These are phyloP conservation scores for Lactarius evosmus DNA, from an alignment of 768 basidiomycete genomes.

Conservation along the genomic window DNA sequence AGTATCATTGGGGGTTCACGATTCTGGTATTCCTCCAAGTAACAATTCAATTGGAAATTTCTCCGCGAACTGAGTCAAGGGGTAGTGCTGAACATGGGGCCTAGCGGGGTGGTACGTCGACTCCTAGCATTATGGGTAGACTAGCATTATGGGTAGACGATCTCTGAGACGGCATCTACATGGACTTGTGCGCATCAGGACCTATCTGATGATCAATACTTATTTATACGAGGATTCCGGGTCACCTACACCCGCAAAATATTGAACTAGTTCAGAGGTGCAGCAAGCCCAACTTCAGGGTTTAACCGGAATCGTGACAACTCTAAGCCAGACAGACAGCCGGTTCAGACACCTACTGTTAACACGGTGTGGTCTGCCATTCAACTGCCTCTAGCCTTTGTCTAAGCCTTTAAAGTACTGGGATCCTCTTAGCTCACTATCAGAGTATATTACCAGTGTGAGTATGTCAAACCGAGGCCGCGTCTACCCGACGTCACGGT, in stretches of 20 bases:
- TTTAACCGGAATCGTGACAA: neutral
- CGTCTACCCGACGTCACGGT: neutral
- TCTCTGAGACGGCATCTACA: neutral
- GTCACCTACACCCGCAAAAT: neutral
- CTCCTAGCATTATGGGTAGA: neutral
- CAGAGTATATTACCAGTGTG: conserved; percentile 8
- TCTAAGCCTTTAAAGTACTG: neutral
- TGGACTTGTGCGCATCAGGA: neutral
- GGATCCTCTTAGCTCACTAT: conserved; percentile 1
- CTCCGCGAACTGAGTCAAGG: neutral
- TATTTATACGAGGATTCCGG: neutral
- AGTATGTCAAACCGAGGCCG: neutral
- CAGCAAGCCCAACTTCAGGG: neutral
- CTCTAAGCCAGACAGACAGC: neutral
- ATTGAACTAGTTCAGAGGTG: neutral
- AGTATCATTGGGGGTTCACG: neutral
- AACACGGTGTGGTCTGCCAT: neutral
- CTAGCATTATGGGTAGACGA: neutral
- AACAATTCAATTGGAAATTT: neutral
- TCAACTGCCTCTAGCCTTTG: neutral
- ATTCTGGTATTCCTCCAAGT: neutral
- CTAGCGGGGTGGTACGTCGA: neutral
- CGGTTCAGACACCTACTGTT: neutral
- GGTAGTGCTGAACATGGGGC: neutral
- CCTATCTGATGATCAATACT: neutral